phyloP scores from a whole-genome alignment of 2,329 filamentous ascomycete species.

The Davidsoniella eucalypti region DNA sequence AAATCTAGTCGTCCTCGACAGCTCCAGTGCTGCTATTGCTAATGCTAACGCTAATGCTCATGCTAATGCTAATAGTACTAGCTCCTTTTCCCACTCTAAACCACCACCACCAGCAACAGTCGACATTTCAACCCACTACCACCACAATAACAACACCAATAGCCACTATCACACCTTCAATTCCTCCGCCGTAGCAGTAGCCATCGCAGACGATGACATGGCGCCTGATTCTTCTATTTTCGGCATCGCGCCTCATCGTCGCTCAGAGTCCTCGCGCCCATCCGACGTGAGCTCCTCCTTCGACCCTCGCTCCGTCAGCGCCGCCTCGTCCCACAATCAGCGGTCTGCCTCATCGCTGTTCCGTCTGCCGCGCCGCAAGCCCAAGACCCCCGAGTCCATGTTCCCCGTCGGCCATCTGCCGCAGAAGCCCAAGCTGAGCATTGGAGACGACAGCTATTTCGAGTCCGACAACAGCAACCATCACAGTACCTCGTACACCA shows the following conservation, averaged over 20 bases:
- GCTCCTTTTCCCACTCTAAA: slow-evolving; percentile 4
- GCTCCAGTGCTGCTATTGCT: background rate
- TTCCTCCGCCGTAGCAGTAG: slow-evolving; percentile 2
- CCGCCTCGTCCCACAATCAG: background rate
- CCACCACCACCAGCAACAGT: background rate
- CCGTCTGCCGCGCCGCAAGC: slow-evolving; percentile 58
- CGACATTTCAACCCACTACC: too few relatives aligned
- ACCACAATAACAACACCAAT: too few relatives aligned
- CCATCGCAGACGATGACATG: slow-evolving; percentile 35
- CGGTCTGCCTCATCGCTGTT: slow-evolving; percentile 35
- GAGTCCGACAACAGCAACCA: slow-evolving; percentile 7
- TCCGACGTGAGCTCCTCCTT: slow-evolving; percentile 64
- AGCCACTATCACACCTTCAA: background rate
- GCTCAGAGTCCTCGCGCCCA: slow-evolving; percentile 49
- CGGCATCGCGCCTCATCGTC: slow-evolving; percentile 6
- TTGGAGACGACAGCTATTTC: slow-evolving; percentile 10
- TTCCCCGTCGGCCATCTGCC: slow-evolving; percentile 82
- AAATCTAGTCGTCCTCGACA: slow-evolving; percentile 1
- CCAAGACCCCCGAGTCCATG: slow-evolving; percentile 56
- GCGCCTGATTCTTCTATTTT: slow-evolving; percentile 7
- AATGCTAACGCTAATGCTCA: too few relatives aligned
- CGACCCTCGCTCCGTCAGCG: slow-evolving; percentile 24
- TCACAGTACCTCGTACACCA: too few relatives aligned
- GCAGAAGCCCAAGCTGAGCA: slow-evolving; percentile 39
- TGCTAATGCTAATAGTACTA: background rate